A percentile compares a stretch with the other conserved stretches of the same genome.
Evolutionary conservation across 1,284 basidiomycete genomes (phyloP).

Genomic region (Trichosporon asahii): DNA sequence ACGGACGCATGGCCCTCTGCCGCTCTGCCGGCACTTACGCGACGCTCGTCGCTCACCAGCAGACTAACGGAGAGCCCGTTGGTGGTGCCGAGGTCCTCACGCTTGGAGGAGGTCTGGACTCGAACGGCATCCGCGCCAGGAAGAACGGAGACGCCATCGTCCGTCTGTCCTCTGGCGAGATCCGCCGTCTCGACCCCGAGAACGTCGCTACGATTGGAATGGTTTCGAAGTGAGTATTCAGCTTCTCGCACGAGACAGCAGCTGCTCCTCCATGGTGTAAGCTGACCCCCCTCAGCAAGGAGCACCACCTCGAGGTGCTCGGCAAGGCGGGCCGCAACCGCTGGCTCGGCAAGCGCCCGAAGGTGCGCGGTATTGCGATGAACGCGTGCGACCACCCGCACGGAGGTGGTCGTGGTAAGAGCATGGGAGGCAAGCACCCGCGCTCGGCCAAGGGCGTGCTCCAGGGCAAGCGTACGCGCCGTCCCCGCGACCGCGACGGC

Average conservation of each 20-base stretch:
- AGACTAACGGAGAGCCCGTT: constrained; percentile 52
- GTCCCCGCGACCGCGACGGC: constrained; percentile 83
- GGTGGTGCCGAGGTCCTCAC: constrained; percentile 43
- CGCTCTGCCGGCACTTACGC: constrained; percentile 86
- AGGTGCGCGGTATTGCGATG: constrained; percentile 96
- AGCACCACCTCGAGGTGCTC: constrained; percentile 78
- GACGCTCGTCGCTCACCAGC: constrained; percentile 68
- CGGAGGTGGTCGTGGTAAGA: constrained; percentile 96
- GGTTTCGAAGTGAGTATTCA: constrained; percentile 73
- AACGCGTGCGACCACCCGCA: constrained; percentile 96
- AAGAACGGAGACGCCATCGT: constrained; percentile 60
- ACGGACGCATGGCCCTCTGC: constrained; percentile 76
- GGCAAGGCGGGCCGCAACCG: constrained; percentile 89
- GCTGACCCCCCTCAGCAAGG: constrained; percentile 52
- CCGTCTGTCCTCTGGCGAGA: constrained; percentile 86
- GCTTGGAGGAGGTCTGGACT: constrained; percentile 35
- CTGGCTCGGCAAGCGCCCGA: constrained; percentile 83
- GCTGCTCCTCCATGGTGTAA: too few species aligned
- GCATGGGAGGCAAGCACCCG: constrained; percentile 91
- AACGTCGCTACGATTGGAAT: constrained; percentile 87
- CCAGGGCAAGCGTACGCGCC: constrained; percentile 87
- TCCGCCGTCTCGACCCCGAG: constrained; percentile 75
- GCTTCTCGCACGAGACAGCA: too few species aligned
- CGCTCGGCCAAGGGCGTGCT: constrained; percentile 88
- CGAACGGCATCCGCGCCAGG: constrained; percentile 26